Percentiles rank a stretch among this genome's conserved stretches.
These are phyloP conservation scores for Xylariaceae sp. DNA, from an alignment of 2,329 filamentous ascomycete species.

Conservation along the genomic window DNA sequence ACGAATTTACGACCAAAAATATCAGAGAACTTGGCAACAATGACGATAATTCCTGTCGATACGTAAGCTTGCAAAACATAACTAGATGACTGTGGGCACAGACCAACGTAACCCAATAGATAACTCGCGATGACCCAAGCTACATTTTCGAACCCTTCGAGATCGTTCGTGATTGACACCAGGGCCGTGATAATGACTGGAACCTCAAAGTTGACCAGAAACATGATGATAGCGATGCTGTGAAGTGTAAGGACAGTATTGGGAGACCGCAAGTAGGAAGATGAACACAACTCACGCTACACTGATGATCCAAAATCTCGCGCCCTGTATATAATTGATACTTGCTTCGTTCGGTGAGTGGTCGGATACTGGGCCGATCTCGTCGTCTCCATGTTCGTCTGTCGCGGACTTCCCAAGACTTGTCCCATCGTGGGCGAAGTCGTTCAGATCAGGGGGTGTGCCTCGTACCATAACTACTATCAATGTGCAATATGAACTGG, in stretches of 20 bases:
- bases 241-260: not conserved
- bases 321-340: conserved; percentile 14
- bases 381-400: too few species aligned
- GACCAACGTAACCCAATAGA: conserved; percentile 20
- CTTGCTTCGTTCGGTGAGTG: not conserved
- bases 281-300: conserved; percentile 3
- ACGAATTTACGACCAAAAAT: conserved; percentile 64
- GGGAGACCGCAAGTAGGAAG: not conserved
- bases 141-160: conserved; percentile 11
- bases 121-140: conserved; percentile 22
- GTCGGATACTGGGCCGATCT: not conserved
- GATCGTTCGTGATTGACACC: conserved; percentile 18
- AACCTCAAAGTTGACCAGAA: conserved; percentile 19
- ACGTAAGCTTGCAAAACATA: not conserved
- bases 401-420: too few species aligned
- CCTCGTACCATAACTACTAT: too few species aligned
- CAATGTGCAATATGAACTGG: too few species aligned
- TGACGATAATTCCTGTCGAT: conserved; percentile 17
- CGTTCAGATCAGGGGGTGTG: too few species aligned
- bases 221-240: conserved; percentile 20
- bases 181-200: conserved; percentile 19
- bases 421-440: too few species aligned
- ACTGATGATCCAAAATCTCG: conserved; percentile 13
- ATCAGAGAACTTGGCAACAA: conserved; percentile 69
- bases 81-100: not conserved